A percentile compares a stretch with the other conserved stretches of the same genome.
Conservation (phyloP, 2,329 filamentous ascomycete species). For the Colletotrichum sp. region DNA sequence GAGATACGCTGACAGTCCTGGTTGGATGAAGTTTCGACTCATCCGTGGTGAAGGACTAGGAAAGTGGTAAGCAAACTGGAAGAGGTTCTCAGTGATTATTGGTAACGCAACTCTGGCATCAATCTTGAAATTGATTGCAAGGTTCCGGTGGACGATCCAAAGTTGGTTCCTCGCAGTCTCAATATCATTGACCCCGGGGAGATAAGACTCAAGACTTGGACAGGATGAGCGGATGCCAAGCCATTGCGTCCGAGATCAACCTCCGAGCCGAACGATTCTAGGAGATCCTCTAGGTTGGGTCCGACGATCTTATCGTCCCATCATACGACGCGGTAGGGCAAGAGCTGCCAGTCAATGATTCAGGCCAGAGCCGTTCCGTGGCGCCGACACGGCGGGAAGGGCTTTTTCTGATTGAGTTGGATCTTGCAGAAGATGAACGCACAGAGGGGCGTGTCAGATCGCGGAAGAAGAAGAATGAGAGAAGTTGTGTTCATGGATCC, state of each 20-base stretch:
- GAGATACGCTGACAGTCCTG: neutral
- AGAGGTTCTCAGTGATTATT: neutral
- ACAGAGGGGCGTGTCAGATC: slow-evolving; percentile 5
- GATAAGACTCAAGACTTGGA: neutral
- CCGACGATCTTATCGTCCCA: neutral
- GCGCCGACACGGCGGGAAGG: slow-evolving; percentile 1
- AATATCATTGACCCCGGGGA: neutral
- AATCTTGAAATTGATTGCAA: neutral
- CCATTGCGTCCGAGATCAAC: neutral
- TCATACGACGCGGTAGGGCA: neutral
- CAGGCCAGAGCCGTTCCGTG: neutral
- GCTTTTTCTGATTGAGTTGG: slow-evolving; percentile 11
- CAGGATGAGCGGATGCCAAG: neutral
- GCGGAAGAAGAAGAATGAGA: neutral
- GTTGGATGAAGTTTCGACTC: neutral
- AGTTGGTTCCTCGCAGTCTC: neutral
- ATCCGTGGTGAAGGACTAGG: neutral
- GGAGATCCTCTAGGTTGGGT: neutral
- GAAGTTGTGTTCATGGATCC: neutral
- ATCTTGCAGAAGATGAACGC: slow-evolving; percentile 11
- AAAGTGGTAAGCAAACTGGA: neutral
- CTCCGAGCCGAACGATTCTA: slow-evolving; percentile 6
- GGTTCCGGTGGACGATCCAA: neutral
- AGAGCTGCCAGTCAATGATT: neutral
- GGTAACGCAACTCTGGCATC: neutral